Conservation (phyloP, 495 filamentous ascomycete genomes). For the Talaromyces proteolyticus region DNA sequence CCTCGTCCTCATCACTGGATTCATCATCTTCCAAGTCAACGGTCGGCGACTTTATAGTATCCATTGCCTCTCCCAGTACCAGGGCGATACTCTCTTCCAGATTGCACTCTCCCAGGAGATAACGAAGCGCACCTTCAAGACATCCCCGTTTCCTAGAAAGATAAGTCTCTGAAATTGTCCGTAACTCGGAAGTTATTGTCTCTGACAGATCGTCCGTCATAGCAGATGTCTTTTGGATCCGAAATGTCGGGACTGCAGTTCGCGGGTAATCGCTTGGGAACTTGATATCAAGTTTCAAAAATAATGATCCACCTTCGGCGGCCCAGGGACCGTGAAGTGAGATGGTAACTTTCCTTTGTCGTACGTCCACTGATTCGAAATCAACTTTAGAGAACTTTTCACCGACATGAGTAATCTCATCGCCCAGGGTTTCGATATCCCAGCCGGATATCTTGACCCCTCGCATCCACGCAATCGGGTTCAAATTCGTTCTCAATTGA, state of each 20-base stretch:
- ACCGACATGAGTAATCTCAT: conserved; percentile 81
- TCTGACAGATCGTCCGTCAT: conserved; percentile 63
- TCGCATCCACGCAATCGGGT: conserved; percentile 88
- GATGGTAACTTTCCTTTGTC: conserved; percentile 62
- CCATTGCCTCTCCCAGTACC: conserved; percentile 45
- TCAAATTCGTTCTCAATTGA: conserved; percentile 51
- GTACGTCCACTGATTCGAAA: conserved; percentile 82
- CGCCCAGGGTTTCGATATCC: conserved; percentile 76
- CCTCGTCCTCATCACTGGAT: conserved; percentile 85
- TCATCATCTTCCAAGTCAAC: conserved; percentile 60
- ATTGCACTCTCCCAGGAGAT: conserved; percentile 76
- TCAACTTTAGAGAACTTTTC: conserved; percentile 76
- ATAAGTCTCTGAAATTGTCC: conserved; percentile 63
- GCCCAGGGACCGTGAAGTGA: conserved; percentile 90
- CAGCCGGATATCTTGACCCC: conserved; percentile 79
- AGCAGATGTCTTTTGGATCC: conserved; percentile 70
- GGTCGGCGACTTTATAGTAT: conserved; percentile 41
- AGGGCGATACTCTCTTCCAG: conserved; percentile 69
- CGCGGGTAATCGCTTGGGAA: conserved; percentile 78
- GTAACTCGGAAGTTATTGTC: conserved; percentile 60
- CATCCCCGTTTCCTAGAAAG: conserved; percentile 66
- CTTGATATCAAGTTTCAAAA: conserved; percentile 70
- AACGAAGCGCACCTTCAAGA: conserved; percentile 74
- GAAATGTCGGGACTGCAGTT: conserved; percentile 56
- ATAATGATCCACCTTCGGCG: conserved; percentile 58